These are phyloP conservation scores for Vachellia pachyceras DNA, from an alignment of 306 rosid species.

Conservation along the genomic window DNA sequence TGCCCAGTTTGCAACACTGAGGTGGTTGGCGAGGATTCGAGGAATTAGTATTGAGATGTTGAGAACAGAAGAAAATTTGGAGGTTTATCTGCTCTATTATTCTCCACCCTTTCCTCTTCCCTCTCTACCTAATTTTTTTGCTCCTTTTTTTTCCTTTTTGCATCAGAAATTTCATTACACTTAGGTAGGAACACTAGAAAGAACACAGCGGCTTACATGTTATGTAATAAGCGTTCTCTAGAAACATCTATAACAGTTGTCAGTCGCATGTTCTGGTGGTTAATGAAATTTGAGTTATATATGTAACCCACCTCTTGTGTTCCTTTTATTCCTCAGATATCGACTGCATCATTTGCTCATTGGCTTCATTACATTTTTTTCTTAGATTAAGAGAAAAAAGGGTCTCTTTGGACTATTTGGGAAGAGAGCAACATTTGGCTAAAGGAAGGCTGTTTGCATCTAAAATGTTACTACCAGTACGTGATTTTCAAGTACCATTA, in stretches of 20 bases:
- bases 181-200: constrained; percentile 48
- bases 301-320: not conserved
- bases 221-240: not conserved
- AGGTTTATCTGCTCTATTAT: constrained; percentile 32
- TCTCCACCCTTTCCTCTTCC: not conserved
- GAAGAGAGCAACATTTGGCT: too few relatives aligned
- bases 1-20: constrained; percentile 94
- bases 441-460: too few relatives aligned
- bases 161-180: constrained; percentile 33
- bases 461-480: too few relatives aligned
- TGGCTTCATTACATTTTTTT: not conserved
- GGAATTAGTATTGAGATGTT: constrained; percentile 42
- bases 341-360: not conserved
- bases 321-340: not conserved
- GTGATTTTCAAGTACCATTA: too few relatives aligned
- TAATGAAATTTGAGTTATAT: not conserved
- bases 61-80: constrained; percentile 3
- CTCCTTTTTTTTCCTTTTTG: not conserved
- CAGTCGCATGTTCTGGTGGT: not conserved
- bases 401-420: not conserved
- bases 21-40: constrained; percentile 72
- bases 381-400: too few relatives aligned
- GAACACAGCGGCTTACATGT: not conserved
- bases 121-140: not conserved
- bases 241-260: not conserved